Percentiles rank a stretch among this genome's conserved stretches.
These are phyloP conservation scores for Euclidium syriacum DNA, from an alignment of 345 rosid genomes.

Conservation along the genomic window DNA sequence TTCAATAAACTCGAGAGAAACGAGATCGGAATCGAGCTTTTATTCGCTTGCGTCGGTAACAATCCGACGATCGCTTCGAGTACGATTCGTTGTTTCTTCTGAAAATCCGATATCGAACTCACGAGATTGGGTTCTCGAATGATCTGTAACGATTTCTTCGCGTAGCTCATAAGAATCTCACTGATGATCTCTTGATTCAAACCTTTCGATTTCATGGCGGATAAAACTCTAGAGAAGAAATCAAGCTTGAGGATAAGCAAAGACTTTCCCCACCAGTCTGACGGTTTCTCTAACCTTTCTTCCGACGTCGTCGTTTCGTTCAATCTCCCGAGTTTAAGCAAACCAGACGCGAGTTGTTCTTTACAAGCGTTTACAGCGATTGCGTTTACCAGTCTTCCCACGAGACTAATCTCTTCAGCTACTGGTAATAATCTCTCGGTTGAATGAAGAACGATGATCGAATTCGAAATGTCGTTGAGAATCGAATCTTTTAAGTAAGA, in stretches of 20 bases:
- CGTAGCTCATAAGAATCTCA: slow-evolving; percentile 75
- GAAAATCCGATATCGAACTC: slow-evolving; percentile 45
- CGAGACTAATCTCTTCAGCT: slow-evolving; percentile 74
- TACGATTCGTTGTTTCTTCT: slow-evolving; percentile 67
- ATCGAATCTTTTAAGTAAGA: slow-evolving; percentile 56
- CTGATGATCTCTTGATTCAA: slow-evolving; percentile 86
- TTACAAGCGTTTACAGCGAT: slow-evolving; percentile 86
- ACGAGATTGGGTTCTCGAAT: slow-evolving; percentile 35
- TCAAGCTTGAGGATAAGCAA: slow-evolving; percentile 64
- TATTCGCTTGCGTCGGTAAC: slow-evolving; percentile 84
- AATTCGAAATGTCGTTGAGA: slow-evolving; percentile 58
- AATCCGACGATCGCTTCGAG: slow-evolving; percentile 71
- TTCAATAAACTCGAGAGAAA: slow-evolving; percentile 85
- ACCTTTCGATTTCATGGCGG: slow-evolving; percentile 87
- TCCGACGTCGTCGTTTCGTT: slow-evolving; percentile 28
- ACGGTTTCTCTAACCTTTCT: slow-evolving; percentile 46
- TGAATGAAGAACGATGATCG: slow-evolving; percentile 62
- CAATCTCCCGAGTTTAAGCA: slow-evolving; percentile 75
- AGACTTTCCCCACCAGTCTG: slow-evolving; percentile 93
- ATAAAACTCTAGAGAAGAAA: slow-evolving; percentile 76
- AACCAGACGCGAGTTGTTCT: slow-evolving; percentile 89
- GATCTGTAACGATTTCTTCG: slow-evolving; percentile 74
- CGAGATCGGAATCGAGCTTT: slow-evolving; percentile 76
- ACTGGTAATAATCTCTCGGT: slow-evolving; percentile 65
- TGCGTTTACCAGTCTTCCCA: slow-evolving; percentile 61